Conservation (phyloP, 768 basidiomycete genomes). For the Mycena albidolilacea region DNA sequence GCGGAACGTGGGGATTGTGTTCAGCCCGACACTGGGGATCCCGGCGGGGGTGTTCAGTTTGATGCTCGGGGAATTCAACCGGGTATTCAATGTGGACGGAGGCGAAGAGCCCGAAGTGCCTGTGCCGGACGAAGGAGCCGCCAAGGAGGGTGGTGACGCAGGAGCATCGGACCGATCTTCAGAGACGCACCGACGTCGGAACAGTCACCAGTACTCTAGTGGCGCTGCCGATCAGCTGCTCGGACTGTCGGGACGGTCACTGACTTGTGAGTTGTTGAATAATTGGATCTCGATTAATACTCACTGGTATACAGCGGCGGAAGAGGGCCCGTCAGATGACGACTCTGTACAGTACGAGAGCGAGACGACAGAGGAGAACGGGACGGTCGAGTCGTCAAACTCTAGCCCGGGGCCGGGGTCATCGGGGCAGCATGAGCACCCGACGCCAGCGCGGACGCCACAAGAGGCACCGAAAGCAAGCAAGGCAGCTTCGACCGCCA, state of each 20-base stretch:
- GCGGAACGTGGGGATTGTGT: slow-evolving; percentile 98
- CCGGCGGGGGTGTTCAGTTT: slow-evolving; percentile 98
- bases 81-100: slow-evolving; percentile 87
- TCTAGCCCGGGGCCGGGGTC: slow-evolving; percentile 55
- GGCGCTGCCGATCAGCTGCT: slow-evolving; percentile 88
- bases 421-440: slow-evolving; percentile 35
- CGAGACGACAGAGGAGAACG: slow-evolving; percentile 76
- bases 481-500: slow-evolving; percentile 73
- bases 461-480: slow-evolving; percentile 52
- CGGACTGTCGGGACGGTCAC: slow-evolving; percentile 78
- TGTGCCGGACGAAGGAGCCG: slow-evolving; percentile 25
- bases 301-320: slow-evolving; percentile 56
- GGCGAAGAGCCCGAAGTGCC: slow-evolving; percentile 44
- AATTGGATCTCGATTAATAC: slow-evolving; percentile 35
- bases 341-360: slow-evolving; percentile 84
- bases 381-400: slow-evolving; percentile 62
- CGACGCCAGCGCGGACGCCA: slow-evolving; percentile 47
- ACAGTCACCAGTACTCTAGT: slow-evolving; percentile 88
- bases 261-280: slow-evolving; percentile 68
- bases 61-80: slow-evolving; percentile 94
- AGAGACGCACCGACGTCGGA: slow-evolving; percentile 63
- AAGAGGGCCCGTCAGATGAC: slow-evolving; percentile 78
- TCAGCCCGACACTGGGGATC: slow-evolving; percentile 97
- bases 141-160: slow-evolving; percentile 37
- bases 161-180: slow-evolving; percentile 54